Evolutionary conservation across 805 yeast species (phyloP), one percentile per base, ranked within the genome.

Genomic region (Candida parachauliodes): DNA sequence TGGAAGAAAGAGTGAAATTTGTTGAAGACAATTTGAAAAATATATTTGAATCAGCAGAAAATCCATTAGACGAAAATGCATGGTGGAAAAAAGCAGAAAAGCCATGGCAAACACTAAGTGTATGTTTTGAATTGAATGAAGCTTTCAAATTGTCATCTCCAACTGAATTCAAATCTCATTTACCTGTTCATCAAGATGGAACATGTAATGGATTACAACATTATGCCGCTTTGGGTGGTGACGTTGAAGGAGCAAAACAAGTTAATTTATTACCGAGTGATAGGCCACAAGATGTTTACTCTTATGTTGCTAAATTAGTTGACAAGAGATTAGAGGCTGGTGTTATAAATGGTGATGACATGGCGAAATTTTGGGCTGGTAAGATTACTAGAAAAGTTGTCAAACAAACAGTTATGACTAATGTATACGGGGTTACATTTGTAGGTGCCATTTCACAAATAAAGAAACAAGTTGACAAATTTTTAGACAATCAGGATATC

Each of bases 401-500:
- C 27, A 68, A 68, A 44, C 65, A 63, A 37, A 65, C 73, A 1
- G 64, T 67, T 6, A 68, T 68, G 74, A 68, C 74, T 5, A 60
- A 65, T 5, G 74, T 68, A 0, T 68, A 68, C 43, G 73, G 74
- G 0, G 73, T 68, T 3, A 68, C 72, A 0, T 28, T 35, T 2
- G 59, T 37, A 46, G 74, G 74, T 0, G 72, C 67, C 1, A 39
- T 52, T 1, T 35, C 37, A 8, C 74, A 68, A 46, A 55, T 68
- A 14, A 45, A 57, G 21, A 46, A 52, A 29, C 60, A 53, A 9
- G 35, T 52, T 8, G 39, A 57, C 5, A 26, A 26, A 26, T 20
- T 25, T 15, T 23, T 34, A 11, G 21, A 19, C 19, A 19, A 34
- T 22, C 98, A 93, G 58, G 96, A 89, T 62, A 25, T 32, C 8